Evolutionary conservation across 352 stramenopile genomes (phyloP).

Genomic region (Phytophthora palmivora): DNA sequence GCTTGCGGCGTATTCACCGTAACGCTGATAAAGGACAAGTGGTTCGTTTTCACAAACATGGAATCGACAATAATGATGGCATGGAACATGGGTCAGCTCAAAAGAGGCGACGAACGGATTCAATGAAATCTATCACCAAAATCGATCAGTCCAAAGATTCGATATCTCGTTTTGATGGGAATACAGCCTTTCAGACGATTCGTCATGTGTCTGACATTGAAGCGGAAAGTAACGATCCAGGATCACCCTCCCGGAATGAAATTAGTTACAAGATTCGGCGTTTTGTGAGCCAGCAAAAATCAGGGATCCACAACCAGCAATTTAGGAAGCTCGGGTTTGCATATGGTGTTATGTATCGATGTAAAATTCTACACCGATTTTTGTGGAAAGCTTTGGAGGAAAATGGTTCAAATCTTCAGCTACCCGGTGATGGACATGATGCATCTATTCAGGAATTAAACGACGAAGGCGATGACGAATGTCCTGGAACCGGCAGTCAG

Average conservation of each 20-base stretch:
- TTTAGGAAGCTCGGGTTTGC: slow-evolving; percentile 81
- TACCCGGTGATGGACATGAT: slow-evolving; percentile 54
- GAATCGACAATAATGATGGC: slow-evolving; percentile 54
- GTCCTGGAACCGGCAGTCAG: not conserved
- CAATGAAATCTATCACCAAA: slow-evolving; percentile 2
- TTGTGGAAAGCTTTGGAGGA: slow-evolving; percentile 73
- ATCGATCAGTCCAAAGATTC: not conserved
- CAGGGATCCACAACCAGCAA: slow-evolving; percentile 63
- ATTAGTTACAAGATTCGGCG: slow-evolving; percentile 77
- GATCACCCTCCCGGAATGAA: slow-evolving; percentile 31
- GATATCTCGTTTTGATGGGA: slow-evolving; percentile 8
- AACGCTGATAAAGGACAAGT: slow-evolving; percentile 65
- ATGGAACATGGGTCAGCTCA: slow-evolving; percentile 16
- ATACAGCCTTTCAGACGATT: slow-evolving; percentile 10
- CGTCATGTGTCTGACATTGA: slow-evolving; percentile 24
- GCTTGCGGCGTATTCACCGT: slow-evolving; percentile 69
- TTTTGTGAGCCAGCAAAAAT: slow-evolving; percentile 70
- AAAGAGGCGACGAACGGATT: slow-evolving; percentile 31
- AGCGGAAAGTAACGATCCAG: slow-evolving; percentile 9
- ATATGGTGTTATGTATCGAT: slow-evolving; percentile 86
- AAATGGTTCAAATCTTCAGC: slow-evolving; percentile 37
- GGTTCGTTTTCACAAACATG: slow-evolving; percentile 52
- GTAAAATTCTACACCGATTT: slow-evolving; percentile 80
- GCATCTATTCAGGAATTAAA: slow-evolving; percentile 48
- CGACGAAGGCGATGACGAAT: slow-evolving; percentile 22